Evolutionary conservation across 2,329 filamentous ascomycete species (phyloP).

Genomic region (Colletotrichum sp.): DNA sequence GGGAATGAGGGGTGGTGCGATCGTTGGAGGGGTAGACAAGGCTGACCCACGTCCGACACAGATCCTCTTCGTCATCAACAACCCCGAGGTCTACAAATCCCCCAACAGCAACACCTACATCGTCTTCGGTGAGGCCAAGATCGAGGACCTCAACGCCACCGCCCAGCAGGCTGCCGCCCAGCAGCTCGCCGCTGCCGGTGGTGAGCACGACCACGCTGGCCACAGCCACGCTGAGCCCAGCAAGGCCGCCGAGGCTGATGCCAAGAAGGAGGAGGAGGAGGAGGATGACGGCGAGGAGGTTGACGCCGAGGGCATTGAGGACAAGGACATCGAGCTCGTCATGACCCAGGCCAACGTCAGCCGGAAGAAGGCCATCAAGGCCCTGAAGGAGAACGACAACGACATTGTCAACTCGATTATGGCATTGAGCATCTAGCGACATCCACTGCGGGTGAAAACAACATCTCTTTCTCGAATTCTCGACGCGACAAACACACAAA

Average conservation of each 20-base stretch:
- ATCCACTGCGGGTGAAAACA: not conserved
- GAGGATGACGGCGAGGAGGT: slow-evolving; percentile 97
- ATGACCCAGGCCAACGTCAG: slow-evolving; percentile 98
- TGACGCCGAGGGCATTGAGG: slow-evolving; percentile 91
- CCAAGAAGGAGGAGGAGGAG: slow-evolving; percentile 79
- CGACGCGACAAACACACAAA: slow-evolving; percentile 16
- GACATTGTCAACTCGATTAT: slow-evolving; percentile 99
- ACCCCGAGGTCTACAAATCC: slow-evolving; percentile 99
- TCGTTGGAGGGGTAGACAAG: slow-evolving; percentile 1
- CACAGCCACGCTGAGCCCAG: slow-evolving; percentile 75
- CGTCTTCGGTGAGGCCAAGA: slow-evolving; percentile 99
- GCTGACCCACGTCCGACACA: slow-evolving; percentile 42
- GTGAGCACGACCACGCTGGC: slow-evolving; percentile 69
- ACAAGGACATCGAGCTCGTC: slow-evolving; percentile 99
- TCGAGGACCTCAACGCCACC: slow-evolving; percentile 98
- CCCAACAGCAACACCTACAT: slow-evolving; percentile 99
- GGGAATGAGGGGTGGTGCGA: not conserved
- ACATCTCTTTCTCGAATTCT: slow-evolving; percentile 12
- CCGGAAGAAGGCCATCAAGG: slow-evolving; percentile 98
- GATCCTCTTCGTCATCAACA: slow-evolving; percentile 99
- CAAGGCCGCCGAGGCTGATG: slow-evolving; percentile 66
- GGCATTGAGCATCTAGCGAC: slow-evolving; percentile 81
- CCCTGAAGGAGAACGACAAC: slow-evolving; percentile 98
- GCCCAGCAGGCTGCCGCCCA: slow-evolving; percentile 95
- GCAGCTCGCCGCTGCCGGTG: slow-evolving; percentile 82